Evolutionary conservation across 352 stramenopile genomes (phyloP).

Genomic region (Phytophthora brassicae): DNA sequence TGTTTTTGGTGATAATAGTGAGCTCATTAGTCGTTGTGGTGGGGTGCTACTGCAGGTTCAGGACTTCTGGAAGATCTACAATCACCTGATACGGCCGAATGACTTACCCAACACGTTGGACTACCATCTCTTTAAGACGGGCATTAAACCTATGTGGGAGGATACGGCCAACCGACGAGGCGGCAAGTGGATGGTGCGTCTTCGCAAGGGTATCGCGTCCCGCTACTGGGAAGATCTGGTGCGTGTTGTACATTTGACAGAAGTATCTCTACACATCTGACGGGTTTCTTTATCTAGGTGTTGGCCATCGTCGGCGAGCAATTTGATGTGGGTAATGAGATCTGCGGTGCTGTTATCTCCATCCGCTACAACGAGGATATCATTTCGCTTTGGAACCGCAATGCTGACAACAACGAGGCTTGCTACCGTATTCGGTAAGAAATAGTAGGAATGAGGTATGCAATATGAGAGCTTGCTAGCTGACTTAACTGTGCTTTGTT

Average conservation of each 20-base stretch:
- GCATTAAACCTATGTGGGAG: constrained; percentile 95
- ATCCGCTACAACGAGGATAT: constrained; percentile 93
- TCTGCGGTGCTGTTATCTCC: constrained; percentile 90
- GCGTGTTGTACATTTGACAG: constrained; percentile 6
- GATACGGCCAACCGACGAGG: constrained; percentile 89
- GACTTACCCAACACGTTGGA: constrained; percentile 91
- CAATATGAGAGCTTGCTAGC: not conserved
- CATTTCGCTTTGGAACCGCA: constrained; percentile 94
- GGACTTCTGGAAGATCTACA: constrained; percentile 94
- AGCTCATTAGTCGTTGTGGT: constrained; percentile 1
- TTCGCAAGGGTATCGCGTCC: constrained; percentile 91
- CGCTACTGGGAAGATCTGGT: constrained; percentile 93
- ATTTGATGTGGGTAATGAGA: constrained; percentile 94
- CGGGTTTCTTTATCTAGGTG: constrained; percentile 40
- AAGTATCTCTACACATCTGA: constrained; percentile 3
- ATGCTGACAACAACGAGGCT: constrained; percentile 91
- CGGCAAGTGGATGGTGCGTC: constrained; percentile 93
- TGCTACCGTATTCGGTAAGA: constrained; percentile 79
- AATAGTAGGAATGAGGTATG: not conserved
- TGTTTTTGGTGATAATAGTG: not conserved
- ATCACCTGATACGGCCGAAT: constrained; percentile 91
- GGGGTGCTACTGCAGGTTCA: constrained; percentile 57
- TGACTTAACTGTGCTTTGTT: not conserved
- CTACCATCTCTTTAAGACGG: constrained; percentile 93
- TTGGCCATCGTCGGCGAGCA: constrained; percentile 93